Percentiles rank a stretch among this genome's conserved stretches.
These are phyloP conservation scores for Vaccinium myrtillus DNA, from an alignment of 148 eudicot species.

Conservation along the genomic window DNA sequence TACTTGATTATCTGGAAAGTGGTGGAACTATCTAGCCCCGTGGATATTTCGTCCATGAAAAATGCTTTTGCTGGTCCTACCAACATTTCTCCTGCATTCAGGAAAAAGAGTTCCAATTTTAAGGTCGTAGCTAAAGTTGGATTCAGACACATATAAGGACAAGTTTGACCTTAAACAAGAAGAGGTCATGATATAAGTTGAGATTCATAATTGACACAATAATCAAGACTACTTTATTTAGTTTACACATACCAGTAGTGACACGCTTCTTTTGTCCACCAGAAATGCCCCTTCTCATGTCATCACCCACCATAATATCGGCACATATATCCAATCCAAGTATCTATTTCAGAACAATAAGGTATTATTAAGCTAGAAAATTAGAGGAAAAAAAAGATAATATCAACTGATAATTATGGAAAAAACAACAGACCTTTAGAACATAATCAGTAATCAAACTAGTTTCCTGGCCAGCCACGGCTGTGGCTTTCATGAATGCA, in stretches of 20 bases:
- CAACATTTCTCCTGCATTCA: too few relatives aligned
- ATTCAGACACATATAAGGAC: not conserved
- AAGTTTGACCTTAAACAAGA: not conserved
- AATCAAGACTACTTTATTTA: not conserved
- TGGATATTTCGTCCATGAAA: constrained; percentile 34
- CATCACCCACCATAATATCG: too few relatives aligned
- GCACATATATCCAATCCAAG: too few relatives aligned
- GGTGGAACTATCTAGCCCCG: constrained; percentile 37
- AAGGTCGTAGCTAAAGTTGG: not conserved
- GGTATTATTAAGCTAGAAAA: not conserved
- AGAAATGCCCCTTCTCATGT: too few relatives aligned
- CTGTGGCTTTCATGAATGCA: constrained; percentile 36
- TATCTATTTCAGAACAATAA: not conserved
- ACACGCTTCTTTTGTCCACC: too few relatives aligned
- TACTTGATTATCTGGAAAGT: constrained; percentile 33
- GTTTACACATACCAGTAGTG: too few relatives aligned
- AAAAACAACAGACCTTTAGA: constrained; percentile 26
- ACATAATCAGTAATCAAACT: constrained; percentile 38
- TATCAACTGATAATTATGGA: too few relatives aligned
- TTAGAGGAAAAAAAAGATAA: not conserved
- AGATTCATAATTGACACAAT: not conserved
- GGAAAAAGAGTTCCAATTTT: constrained; percentile 2
- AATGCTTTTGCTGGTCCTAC: too few relatives aligned
- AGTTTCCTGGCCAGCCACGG: constrained; percentile 28
- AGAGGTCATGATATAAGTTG: not conserved